Evolutionary conservation across 176 grass and related monocot genomes (phyloP).

Genomic region (Eremochloa ophiuroides): DNA sequence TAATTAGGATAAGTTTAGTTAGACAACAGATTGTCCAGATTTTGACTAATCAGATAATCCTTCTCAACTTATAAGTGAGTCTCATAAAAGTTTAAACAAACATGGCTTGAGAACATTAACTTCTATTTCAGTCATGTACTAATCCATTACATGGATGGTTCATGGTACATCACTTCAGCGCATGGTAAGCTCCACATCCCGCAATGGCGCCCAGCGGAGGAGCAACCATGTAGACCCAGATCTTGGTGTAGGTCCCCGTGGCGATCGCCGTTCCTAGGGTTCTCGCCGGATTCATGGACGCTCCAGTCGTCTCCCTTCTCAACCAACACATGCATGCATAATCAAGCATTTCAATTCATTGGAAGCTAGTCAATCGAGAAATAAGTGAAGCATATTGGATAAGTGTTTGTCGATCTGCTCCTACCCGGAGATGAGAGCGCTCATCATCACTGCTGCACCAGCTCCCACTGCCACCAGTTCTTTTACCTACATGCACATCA

Average conservation of each 20-base stretch:
- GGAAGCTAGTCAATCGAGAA: not conserved
- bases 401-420: not conserved
- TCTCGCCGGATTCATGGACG: slow-evolving; percentile 61
- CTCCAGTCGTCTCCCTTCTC: slow-evolving; percentile 39
- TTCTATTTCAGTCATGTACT: no score
- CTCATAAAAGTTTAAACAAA: no score
- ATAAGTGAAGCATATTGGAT: not conserved
- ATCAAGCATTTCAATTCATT: not conserved
- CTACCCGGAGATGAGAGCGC: slow-evolving; percentile 31
- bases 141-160: not conserved
- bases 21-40: no score
- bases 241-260: slow-evolving; percentile 39
- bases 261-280: slow-evolving; percentile 51
- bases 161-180: slow-evolving; percentile 29
- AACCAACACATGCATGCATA: not conserved
- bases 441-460: slow-evolving; percentile 32
- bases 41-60: no score
- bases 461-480: slow-evolving; percentile 32
- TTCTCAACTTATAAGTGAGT: no score
- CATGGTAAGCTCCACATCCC: slow-evolving; percentile 36
- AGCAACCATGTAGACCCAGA: slow-evolving; percentile 57
- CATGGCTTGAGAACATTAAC: no score
- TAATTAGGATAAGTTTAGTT: no score
- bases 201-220: slow-evolving; percentile 40
- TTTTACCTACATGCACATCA: slow-evolving; percentile 17